Conservation (phyloP, 371 early-diverging fungal species). For the Actinomortierella wolfii region DNA sequence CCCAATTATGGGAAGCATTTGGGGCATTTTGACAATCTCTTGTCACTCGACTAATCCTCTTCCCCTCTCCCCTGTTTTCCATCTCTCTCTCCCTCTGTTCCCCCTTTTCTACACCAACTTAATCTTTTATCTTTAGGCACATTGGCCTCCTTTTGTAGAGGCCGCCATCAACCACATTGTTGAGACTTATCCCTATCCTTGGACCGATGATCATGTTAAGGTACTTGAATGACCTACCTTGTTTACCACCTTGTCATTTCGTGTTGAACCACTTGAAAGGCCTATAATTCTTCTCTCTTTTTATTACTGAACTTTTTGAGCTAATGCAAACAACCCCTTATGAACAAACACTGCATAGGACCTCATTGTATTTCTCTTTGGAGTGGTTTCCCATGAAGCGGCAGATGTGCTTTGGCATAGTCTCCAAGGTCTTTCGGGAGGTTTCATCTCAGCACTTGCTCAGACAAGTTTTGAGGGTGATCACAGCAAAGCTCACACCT, state of each 20-base stretch:
- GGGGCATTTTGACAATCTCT: not conserved
- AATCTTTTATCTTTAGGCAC: conserved; percentile 55
- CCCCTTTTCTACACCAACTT: not conserved
- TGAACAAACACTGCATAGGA: no score
- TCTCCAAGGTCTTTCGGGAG: conserved; percentile 64
- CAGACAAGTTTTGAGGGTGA: conserved; percentile 66
- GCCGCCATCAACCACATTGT: conserved; percentile 66
- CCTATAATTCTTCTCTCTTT: no score
- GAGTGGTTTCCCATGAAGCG: conserved; percentile 80
- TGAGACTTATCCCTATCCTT: conserved; percentile 54
- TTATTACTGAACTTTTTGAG: no score
- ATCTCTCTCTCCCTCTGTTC: not conserved
- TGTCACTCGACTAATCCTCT: not conserved
- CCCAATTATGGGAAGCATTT: no score
- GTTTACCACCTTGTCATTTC: no score
- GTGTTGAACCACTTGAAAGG: no score
- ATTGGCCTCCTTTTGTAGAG: conserved; percentile 85
- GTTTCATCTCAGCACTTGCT: conserved; percentile 74
- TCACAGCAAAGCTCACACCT: conserved; percentile 64
- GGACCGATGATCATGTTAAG: conserved; percentile 41
- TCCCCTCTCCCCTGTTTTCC: not conserved
- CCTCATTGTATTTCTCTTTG: conserved; percentile 79
- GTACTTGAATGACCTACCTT: conserved; percentile 9
- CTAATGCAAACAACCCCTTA: no score
- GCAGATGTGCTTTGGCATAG: conserved; percentile 90